Evolutionary conservation across 2,329 filamentous ascomycete genomes (phyloP).

Genomic region (Lasiodiplodia hormozganensis): DNA sequence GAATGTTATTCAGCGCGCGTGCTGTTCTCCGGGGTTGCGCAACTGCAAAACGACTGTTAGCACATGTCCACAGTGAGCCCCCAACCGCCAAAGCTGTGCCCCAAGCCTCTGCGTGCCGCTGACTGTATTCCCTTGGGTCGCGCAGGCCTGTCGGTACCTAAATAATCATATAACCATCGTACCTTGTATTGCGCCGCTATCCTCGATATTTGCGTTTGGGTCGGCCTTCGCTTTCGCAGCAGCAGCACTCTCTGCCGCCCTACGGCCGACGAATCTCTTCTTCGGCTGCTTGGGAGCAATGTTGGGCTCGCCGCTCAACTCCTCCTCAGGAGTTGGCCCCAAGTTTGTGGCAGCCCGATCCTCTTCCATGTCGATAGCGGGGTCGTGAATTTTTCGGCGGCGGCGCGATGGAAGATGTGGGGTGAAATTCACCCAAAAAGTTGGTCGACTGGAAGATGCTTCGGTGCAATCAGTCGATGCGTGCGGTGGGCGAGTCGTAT

Average conservation of each 20-base stretch:
- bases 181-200: constrained; percentile 74
- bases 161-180: constrained; percentile 31
- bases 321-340: constrained; percentile 69
- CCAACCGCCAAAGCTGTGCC: not conserved
- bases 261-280: constrained; percentile 88
- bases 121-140: not conserved
- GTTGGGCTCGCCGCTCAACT: constrained; percentile 60
- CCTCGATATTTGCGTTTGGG: constrained; percentile 59
- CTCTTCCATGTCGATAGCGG: constrained; percentile 68
- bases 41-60: constrained; percentile 57
- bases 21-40: constrained; percentile 74
- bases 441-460: not conserved
- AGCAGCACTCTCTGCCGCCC: constrained; percentile 68
- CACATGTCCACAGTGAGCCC: not conserved
- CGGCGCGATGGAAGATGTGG: not conserved
- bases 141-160: not conserved
- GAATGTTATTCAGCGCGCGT: constrained; percentile 89
- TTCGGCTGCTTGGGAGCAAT: constrained; percentile 73
- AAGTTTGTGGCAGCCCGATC: constrained; percentile 75
- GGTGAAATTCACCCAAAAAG: not conserved
- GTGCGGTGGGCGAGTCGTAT: not conserved
- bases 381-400: constrained; percentile 18
- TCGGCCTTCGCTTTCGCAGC: constrained; percentile 46
- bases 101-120: not conserved
- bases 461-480: not conserved